A percentile compares a stretch with the other conserved stretches of the same genome.
Conservation (phyloP, 495 filamentous ascomycete genomes). For the Lasiosphaeria hispida region DNA sequence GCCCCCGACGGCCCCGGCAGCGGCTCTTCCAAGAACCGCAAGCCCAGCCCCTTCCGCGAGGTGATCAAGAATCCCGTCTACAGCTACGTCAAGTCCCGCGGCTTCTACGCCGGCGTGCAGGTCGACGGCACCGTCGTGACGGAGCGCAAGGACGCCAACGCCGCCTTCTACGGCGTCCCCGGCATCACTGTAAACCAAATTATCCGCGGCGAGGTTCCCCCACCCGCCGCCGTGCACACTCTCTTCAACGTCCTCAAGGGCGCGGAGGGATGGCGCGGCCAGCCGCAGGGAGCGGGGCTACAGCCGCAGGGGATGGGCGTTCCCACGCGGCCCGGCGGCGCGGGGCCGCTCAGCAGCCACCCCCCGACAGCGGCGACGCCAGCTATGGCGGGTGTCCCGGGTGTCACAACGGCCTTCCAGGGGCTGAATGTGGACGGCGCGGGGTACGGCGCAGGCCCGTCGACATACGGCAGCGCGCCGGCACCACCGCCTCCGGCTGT, state of each 20-base stretch:
- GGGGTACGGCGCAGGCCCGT: slow-evolving; percentile 10
- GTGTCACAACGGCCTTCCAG: slow-evolving; percentile 10
- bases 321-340: too few relatives aligned
- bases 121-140: slow-evolving; percentile 77
- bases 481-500: slow-evolving; percentile 8
- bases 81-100: slow-evolving; percentile 79
- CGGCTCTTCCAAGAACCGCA: slow-evolving; percentile 11
- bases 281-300: slow-evolving; percentile 1
- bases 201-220: slow-evolving; percentile 59
- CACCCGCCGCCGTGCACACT: slow-evolving; percentile 19
- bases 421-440: slow-evolving; percentile 5
- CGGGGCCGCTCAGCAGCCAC: too few relatives aligned
- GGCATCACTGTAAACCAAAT: slow-evolving; percentile 61
- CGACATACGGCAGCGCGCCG: background rate
- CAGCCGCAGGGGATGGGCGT: too few relatives aligned
- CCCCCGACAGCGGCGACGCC: background rate
- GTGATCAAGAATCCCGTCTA: slow-evolving; percentile 57
- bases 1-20: background rate
- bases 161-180: slow-evolving; percentile 66
- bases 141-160: slow-evolving; percentile 78
- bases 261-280: slow-evolving; percentile 27
- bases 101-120: slow-evolving; percentile 74
- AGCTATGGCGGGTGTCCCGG: background rate
- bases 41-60: slow-evolving; percentile 29
- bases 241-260: slow-evolving; percentile 29